These are phyloP conservation scores for Lactarius indigo DNA, from an alignment of 768 basidiomycete species.

Conservation along the genomic window DNA sequence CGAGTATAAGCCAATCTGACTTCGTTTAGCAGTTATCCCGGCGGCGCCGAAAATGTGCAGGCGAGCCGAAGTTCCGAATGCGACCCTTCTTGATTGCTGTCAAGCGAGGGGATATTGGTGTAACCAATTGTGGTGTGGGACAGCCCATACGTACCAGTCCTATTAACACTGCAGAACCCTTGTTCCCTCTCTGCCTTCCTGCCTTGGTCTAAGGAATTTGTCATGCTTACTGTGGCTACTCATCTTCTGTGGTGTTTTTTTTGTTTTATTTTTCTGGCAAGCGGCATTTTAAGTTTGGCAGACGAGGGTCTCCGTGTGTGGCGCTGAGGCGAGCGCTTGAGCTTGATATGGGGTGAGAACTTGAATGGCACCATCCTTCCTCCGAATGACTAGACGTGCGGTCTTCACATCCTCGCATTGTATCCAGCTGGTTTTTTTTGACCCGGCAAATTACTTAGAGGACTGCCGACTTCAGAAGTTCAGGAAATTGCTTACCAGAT, in stretches of 20 bases:
- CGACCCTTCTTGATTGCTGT: neutral
- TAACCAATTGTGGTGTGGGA: neutral
- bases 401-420: neutral
- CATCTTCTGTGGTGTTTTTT: slow-evolving; percentile 20
- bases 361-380: neutral
- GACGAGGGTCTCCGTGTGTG: slow-evolving; percentile 23
- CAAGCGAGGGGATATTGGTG: neutral
- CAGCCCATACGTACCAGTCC: neutral
- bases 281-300: slow-evolving; percentile 26
- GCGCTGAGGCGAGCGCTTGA: slow-evolving; percentile 20
- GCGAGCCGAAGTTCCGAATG: neutral
- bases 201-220: neutral
- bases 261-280: slow-evolving; percentile 9
- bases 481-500: neutral
- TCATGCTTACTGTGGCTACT: slow-evolving; percentile 7
- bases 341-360: slow-evolving; percentile 13
- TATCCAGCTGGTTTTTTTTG: neutral
- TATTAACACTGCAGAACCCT: neutral
- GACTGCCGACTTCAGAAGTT: neutral
- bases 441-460: neutral
- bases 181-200: neutral
- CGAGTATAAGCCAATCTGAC: neutral
- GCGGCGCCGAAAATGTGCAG: neutral
- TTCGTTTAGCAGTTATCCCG: neutral
- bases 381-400: slow-evolving; percentile 1